Evolutionary conservation across 148 eudicot species (phyloP).

Genomic region (Dysphania ambrosioides): DNA sequence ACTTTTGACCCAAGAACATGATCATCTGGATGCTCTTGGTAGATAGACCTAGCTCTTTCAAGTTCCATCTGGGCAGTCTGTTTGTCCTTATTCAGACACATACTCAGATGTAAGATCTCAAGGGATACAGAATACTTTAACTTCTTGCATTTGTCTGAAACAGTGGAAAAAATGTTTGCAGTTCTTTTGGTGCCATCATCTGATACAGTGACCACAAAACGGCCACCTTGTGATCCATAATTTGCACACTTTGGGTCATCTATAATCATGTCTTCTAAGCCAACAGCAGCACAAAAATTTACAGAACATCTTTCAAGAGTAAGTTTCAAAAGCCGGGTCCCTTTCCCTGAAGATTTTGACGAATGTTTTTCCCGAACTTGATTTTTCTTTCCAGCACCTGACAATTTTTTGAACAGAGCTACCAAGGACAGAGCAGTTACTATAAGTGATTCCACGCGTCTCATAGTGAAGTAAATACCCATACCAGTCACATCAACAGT

Average conservation of each 20-base stretch:
- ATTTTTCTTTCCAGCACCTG: slow-evolving; percentile 43
- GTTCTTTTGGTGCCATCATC: slow-evolving; percentile 80
- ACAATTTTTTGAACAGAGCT: slow-evolving; percentile 52
- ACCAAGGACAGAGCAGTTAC: slow-evolving; percentile 60
- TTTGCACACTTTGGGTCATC: slow-evolving; percentile 92
- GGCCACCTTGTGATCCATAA: slow-evolving; percentile 99
- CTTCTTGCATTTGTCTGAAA: slow-evolving; percentile 52
- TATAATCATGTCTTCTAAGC: slow-evolving; percentile 63
- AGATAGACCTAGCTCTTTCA: slow-evolving; percentile 84
- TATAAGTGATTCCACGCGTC: slow-evolving; percentile 74
- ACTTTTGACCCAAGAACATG: slow-evolving; percentile 57
- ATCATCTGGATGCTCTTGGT: slow-evolving; percentile 68
- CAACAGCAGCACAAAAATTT: slow-evolving; percentile 67
- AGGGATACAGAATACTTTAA: slow-evolving; percentile 71
- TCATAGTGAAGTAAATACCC: slow-evolving; percentile 76
- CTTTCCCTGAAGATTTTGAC: slow-evolving; percentile 77
- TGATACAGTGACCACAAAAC: slow-evolving; percentile 55
- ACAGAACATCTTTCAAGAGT: slow-evolving; percentile 81
- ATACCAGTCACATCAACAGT: slow-evolving; percentile 81
- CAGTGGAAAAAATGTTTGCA: slow-evolving; percentile 64
- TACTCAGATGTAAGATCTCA: slow-evolving; percentile 74
- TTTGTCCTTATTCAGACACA: slow-evolving; percentile 83
- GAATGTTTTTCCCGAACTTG: slow-evolving; percentile 44
- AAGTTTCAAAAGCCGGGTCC: slow-evolving; percentile 60
- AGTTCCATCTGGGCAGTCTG: slow-evolving; percentile 80